Evolutionary conservation across 2,329 filamentous ascomycete genomes (phyloP).

Genomic region (Apiospora pterosperma): DNA sequence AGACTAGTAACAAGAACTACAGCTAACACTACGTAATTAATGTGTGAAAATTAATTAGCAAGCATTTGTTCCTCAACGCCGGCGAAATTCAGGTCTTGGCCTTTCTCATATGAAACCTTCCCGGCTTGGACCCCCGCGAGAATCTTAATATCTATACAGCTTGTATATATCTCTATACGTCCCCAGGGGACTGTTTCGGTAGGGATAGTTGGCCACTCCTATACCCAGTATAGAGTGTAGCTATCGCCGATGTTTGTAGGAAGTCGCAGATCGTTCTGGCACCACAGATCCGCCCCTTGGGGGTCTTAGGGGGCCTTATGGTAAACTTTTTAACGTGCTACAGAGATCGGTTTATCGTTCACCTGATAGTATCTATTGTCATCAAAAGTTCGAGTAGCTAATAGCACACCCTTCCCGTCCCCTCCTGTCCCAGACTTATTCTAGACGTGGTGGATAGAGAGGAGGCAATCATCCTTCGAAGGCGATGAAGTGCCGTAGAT

Average conservation of each 20-base stretch:
- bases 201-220: constrained; percentile 1
- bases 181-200: background rate
- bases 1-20: no score
- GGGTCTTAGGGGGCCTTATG: background rate
- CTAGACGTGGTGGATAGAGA: constrained; percentile 2
- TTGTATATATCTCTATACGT: constrained; percentile 2
- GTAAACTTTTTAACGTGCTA: background rate
- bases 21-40: no score
- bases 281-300: constrained; percentile 6
- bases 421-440: background rate
- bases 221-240: constrained; percentile 5
- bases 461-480: background rate
- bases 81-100: background rate
- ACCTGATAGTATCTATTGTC: constrained; percentile 1
- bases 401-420: background rate
- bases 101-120: background rate
- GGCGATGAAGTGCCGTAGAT: constrained; percentile 3
- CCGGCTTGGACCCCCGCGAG: background rate
- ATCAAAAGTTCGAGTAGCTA: background rate
- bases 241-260: background rate
- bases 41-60: no score
- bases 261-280: constrained; percentile 5
- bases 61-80: background rate
- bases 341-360: background rate
- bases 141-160: background rate